Evolutionary conservation across 441 rosid species (phyloP), one percentile per base, ranked within the genome.

Genomic region (Euphorbia schlechtendalii): DNA sequence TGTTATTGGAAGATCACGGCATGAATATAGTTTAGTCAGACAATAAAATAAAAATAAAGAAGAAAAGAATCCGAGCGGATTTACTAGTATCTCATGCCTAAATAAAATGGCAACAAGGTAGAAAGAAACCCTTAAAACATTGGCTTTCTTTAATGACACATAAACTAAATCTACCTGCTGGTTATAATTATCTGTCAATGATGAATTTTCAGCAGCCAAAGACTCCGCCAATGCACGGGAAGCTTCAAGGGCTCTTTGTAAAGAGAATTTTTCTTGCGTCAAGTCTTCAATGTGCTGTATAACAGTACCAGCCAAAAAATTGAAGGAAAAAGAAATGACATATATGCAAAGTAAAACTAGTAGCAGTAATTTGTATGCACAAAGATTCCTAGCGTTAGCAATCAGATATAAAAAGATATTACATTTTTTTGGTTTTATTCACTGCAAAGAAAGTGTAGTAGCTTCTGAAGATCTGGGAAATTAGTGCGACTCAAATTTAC

Each of bases 231-330:
- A 80, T 61, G 85, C 73, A 64, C 84, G 87, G 53, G 98, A 88
- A 76, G 92, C 89, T 76, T 91, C 98, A 63, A 91, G 95, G 69
- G 92, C 92, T 81, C 92, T 83, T 83, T 87, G 92, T 82, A 91
- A 74, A 57, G 92, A 80, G 79, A 85, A 91, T 65, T 91, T 91
- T 79, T 91, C 98, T 74, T 80, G 92, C 9, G 98, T 91, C 81
- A 91, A 78, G 71, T 91, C 98, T 78, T 91, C 98, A 74, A 91
- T 91, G 78, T 89, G 89, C 98, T 91, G 78, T 83, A 81, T 3
- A 34, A 38, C 32, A 65, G 57, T 10, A 34, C 49, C 36, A 61
- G 46, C 49, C 1, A 27, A 27, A 67, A 30, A 17, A 6, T 8
- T 5, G 13, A 75, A 55, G 63, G 28, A 66, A 28, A 17, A 38